Evolutionary conservation across 177 flowering plant species (phyloP).

Genomic region (Telopea speciosissima): DNA sequence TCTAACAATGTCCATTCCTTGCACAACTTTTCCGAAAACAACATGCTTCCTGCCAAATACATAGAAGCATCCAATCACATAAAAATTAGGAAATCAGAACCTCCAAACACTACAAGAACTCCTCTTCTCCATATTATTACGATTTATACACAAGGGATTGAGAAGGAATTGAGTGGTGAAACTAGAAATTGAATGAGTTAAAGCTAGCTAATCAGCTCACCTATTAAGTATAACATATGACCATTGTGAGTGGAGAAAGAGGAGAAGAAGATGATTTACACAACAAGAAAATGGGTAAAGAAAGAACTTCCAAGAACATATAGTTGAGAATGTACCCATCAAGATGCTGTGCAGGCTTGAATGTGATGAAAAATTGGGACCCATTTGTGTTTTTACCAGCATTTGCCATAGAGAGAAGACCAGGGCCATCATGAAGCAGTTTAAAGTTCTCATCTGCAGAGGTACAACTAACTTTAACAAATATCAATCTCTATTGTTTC

Average conservation of each 20-base stretch:
- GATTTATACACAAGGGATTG: too few species aligned
- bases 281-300: too few species aligned
- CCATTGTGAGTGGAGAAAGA: background rate
- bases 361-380: conserved; percentile 87
- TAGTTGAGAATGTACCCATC: conserved; percentile 54
- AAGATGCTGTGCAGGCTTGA: conserved; percentile 80
- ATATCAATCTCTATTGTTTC: background rate
- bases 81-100: background rate
- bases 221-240: background rate
- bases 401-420: conserved; percentile 95
- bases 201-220: background rate
- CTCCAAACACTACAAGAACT: background rate
- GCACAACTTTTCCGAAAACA: conserved; percentile 86
- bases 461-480: background rate
- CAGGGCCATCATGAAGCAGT: conserved; percentile 66
- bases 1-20: conserved; percentile 67
- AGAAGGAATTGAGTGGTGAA: background rate
- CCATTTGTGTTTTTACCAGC: conserved; percentile 89
- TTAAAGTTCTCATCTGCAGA: conserved; percentile 85
- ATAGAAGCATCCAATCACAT: background rate
- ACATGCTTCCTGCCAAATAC: conserved; percentile 72
- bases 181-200: background rate
- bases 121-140: too few species aligned
- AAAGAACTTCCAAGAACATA: background rate
- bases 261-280: background rate